Evolutionary conservation across 108 stramenopile genomes (phyloP), one percentile per base, ranked within the genome.

Genomic region (Nannochloropsis salina): DNA sequence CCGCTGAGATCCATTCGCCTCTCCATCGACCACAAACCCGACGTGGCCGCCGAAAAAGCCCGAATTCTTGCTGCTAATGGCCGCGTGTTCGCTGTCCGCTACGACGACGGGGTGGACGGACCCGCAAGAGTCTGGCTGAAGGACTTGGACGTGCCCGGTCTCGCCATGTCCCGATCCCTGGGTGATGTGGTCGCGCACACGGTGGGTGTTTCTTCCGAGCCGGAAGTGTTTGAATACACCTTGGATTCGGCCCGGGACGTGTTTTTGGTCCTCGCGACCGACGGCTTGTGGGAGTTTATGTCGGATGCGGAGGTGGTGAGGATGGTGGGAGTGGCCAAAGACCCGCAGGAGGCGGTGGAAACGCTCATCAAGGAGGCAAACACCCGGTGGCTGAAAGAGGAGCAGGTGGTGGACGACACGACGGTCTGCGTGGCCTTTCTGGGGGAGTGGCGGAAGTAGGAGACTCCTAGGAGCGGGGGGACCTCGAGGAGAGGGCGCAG

Each of bases 81-180:
- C 11, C 93, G 98, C 82, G 98, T 99, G 9, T 99, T 99, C 91
- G 96, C 98, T 2, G 95, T 99, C 41, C 94, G 98, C 91, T 99
- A 99, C 87, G 97, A 98, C 82, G 98, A 99, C 88, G 98, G 98
- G 44, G 94, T 99, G 86, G 97, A 98, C 91, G 98, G 98, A 18
- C 98, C 98, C 18, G 95, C 96, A 9, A 94, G 98, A 87, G 98
- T 99, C 15, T 99, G 98, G 98, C 92, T 99, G 83, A 96, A 95
- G 10, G 93, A 99, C 91, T 96, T 96, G 95, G 97, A 99, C 92
- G 95, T 97, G 61, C 98, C 98, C 42, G 98, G 98, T 80, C 92
- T 99, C 45, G 98, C 98, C 83, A 99, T 99, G 98, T 92, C 94
- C 43, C 94, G 98, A 45, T 97, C 96, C n/a, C 93, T 98, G 45